A percentile compares a stretch with the other conserved stretches of the same genome.
Evolutionary conservation across 495 filamentous ascomycete genomes (phyloP).

Genomic region (Corynascus novoguineensis): DNA sequence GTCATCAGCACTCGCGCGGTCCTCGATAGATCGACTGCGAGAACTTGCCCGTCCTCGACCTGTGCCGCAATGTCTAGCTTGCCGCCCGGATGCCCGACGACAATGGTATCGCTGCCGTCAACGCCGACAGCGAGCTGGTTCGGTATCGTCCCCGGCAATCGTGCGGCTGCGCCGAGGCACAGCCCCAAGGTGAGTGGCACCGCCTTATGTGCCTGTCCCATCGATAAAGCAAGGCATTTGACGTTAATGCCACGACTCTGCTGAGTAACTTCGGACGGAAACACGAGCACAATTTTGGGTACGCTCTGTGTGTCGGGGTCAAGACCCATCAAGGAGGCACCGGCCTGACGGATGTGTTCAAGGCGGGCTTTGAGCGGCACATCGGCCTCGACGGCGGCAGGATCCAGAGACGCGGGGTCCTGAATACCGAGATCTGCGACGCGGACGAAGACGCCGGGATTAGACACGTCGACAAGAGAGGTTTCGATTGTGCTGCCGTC

Average conservation of each 20-base stretch:
- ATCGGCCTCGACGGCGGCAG: constrained; percentile 48
- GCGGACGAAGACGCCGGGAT: constrained; percentile 61
- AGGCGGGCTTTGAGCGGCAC: constrained; percentile 45
- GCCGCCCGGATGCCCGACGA: constrained; percentile 58
- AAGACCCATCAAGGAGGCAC: constrained; percentile 60
- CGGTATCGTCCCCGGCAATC: constrained; percentile 46
- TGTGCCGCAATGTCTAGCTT: constrained; percentile 51
- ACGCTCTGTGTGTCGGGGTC: constrained; percentile 51
- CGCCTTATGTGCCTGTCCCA: constrained; percentile 60
- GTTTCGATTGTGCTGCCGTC: constrained; percentile 48
- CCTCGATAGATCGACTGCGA: constrained; percentile 46
- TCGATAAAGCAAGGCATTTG: constrained; percentile 42
- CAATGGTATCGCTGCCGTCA: constrained; percentile 34
- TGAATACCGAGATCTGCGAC: constrained; percentile 47
- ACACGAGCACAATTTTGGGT: constrained; percentile 63
- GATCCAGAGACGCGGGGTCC: constrained; percentile 41
- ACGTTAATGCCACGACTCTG: constrained; percentile 35
- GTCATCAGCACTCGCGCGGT: constrained; percentile 55
- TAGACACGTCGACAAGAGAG: constrained; percentile 53
- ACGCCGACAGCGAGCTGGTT: constrained; percentile 28
- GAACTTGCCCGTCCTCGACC: constrained; percentile 36
- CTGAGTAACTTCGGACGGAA: constrained; percentile 25
- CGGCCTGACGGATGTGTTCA: constrained; percentile 56
- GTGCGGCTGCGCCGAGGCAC: constrained; percentile 54
- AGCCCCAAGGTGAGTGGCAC: constrained; percentile 57